phyloP scores from a whole-genome alignment of 2,329 filamentous ascomycete genomes.

The Botryotinia narcissicola region DNA sequence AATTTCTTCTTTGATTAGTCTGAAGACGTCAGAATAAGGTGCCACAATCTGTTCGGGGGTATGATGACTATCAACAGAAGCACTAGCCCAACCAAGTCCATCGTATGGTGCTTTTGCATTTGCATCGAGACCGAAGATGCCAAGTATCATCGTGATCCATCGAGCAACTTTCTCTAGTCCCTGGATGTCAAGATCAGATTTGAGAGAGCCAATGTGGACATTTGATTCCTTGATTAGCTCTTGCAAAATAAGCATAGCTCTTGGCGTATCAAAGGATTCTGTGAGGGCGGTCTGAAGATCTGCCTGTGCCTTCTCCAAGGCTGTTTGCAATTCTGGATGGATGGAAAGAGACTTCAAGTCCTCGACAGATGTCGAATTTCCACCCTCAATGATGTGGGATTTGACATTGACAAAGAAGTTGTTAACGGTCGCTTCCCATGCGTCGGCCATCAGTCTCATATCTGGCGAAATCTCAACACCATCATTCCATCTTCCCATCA shows the following conservation, averaged over 20 bases:
- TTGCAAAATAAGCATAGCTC: constrained; percentile 74
- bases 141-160: constrained; percentile 81
- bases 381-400: constrained; percentile 13
- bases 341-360: constrained; percentile 23
- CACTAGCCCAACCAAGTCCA: constrained; percentile 55
- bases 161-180: constrained; percentile 59
- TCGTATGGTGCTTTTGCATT: constrained; percentile 54
- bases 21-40: constrained; percentile 48
- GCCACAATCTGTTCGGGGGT: constrained; percentile 45
- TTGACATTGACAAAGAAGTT: constrained; percentile 57
- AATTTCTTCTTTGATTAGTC: constrained; percentile 48
- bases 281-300: constrained; percentile 60
- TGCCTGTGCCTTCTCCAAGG: constrained; percentile 50
- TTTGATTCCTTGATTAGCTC: constrained; percentile 79
- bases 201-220: constrained; percentile 49
- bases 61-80: constrained; percentile 36
- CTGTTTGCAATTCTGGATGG: constrained; percentile 17
- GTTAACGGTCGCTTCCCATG: constrained; percentile 59
- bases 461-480: constrained; percentile 88
- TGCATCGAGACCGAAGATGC: constrained; percentile 77
- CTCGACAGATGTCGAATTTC: constrained; percentile 22
- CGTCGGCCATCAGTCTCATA: constrained; percentile 69
- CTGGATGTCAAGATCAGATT: constrained; percentile 45
- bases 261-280: constrained; percentile 86
- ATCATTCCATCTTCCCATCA: constrained; percentile 86